A percentile compares a stretch with the other conserved stretches of the same genome.
phyloP scores from a whole-genome alignment of 1,284 basidiomycete genomes.

The Fomitopsis betulina region DNA sequence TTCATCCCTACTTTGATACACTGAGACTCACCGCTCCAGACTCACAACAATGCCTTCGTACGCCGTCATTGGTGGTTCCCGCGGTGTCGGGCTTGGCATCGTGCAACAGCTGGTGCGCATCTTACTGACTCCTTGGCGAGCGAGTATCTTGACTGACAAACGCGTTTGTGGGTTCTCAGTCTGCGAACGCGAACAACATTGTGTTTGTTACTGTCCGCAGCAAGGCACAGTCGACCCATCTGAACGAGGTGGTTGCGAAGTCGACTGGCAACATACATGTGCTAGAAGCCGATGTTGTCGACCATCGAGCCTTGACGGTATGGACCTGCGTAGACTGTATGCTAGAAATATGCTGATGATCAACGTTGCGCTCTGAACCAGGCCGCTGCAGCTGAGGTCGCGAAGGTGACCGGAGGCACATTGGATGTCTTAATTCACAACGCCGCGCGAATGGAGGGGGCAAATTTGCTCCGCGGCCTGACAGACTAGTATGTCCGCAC shows the following conservation, averaged over 20 bases:
- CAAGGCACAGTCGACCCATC: slow-evolving; percentile 11
- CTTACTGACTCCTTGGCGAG: no score
- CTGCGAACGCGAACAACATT: slow-evolving; percentile 8
- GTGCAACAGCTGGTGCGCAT: slow-evolving; percentile 13
- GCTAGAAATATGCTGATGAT: no score
- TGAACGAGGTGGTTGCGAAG: slow-evolving; percentile 3
- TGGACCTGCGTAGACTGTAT: neutral
- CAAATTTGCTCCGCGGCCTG: neutral
- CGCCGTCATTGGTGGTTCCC: slow-evolving; percentile 19
- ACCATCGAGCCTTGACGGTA: slow-evolving; percentile 12
- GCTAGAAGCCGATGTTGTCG: slow-evolving; percentile 20
- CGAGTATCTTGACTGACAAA: no score
- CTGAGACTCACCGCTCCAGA: no score
- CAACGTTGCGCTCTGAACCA: neutral
- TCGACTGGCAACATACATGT: slow-evolving; percentile 24
- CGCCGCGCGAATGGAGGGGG: slow-evolving; percentile 15
- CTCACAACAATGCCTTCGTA: slow-evolving; percentile 13
- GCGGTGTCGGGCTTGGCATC: slow-evolving; percentile 19
- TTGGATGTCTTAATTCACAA: slow-evolving; percentile 30
- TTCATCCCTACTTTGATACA: no score
- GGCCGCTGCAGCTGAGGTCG: neutral
- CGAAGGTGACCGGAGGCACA: slow-evolving; percentile 17
- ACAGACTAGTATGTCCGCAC: slow-evolving; percentile 10
- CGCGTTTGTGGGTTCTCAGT: neutral
- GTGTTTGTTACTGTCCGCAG: slow-evolving; percentile 25